Base-by-base conservation (phyloP, 1,284 basidiomycete genomes). In the Leccinum solheimii region DNA sequence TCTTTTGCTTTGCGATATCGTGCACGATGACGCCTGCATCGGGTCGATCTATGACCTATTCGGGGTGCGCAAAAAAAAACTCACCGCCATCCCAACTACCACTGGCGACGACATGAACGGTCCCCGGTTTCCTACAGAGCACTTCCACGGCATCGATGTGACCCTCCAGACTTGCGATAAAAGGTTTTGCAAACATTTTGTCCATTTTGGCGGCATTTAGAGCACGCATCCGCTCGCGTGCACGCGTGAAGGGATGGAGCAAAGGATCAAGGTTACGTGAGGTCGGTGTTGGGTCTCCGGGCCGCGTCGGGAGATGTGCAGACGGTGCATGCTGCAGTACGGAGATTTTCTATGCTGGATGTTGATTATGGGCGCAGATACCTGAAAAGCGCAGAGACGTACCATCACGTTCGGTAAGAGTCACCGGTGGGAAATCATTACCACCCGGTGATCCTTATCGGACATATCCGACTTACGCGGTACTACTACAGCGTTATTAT, bases 181-280 rank as follows among this genome's bases (percentile, higher is more conserved):
- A 99, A 0, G 97, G 97, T 74, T 97, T 98, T 27, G 97, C 91
- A 74, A 98, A 98, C 79, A 99, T 94, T 57, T 94, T 82, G 62
- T 98, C 96, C 80, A 99, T 91, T 79, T 99, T 99, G 23, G 91
- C 92, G 0, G 97, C 97, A 63, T 95, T 97, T 55, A 99, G 76
- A 2, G 97, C 97, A 62, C 97, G 87, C 21, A 90, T 95, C 57
- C 97, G 94, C 79, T 99, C 97, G 63, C 97, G 81, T 13, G 95
- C 91, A 52, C 92, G 89, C 3, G 94, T 83, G 75, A 99, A 98
- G 0, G 97, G 97, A 73, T 99, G 97, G 76, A 95, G 86, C 21
- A 94, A 81, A 0, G 97, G 95, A 71, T 98, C 90, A 49, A 99
- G 86, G 76, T 99, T 99, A 59, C 96, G 85, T 13, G 92, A 93